These are phyloP conservation scores for Wickerhamiella azymoides DNA, from an alignment of 805 yeast genomes.

Conservation along the genomic window DNA sequence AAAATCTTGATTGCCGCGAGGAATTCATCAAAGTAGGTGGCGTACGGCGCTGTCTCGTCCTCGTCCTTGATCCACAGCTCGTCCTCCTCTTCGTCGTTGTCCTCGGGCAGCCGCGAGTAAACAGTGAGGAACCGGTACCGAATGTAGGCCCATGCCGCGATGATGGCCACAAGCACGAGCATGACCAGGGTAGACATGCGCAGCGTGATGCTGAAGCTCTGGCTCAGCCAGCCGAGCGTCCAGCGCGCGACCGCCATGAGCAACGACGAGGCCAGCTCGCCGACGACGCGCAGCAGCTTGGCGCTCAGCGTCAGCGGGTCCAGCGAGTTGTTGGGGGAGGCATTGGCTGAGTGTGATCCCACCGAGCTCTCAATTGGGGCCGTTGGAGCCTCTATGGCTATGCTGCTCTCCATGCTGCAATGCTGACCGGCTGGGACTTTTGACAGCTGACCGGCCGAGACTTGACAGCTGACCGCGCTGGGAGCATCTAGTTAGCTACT, in stretches of 20 bases:
- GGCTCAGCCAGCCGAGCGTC: constrained; percentile 10
- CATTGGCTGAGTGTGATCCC: neutral
- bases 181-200: constrained; percentile 16
- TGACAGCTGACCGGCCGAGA: neutral
- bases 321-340: neutral
- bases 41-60: constrained; percentile 30
- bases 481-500: no score
- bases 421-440: neutral
- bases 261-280: constrained; percentile 13
- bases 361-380: neutral
- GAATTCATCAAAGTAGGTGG: constrained; percentile 77
- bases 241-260: neutral
- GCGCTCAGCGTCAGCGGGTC: constrained; percentile 4
- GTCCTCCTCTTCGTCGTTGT: constrained; percentile 27
- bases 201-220: constrained; percentile 7
- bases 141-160: constrained; percentile 31
- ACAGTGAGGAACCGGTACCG: constrained; percentile 50
- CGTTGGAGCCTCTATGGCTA: neutral
- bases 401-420: neutral
- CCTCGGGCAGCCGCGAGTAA: constrained; percentile 44
- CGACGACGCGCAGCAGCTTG: constrained; percentile 17
- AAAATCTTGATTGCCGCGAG: constrained; percentile 82
- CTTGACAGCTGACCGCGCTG: no score
- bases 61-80: constrained; percentile 31
- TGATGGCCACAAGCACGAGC: constrained; percentile 23